phyloP scores from a whole-genome alignment of 441 rosid genomes.

The Biscutella auriculata region DNA sequence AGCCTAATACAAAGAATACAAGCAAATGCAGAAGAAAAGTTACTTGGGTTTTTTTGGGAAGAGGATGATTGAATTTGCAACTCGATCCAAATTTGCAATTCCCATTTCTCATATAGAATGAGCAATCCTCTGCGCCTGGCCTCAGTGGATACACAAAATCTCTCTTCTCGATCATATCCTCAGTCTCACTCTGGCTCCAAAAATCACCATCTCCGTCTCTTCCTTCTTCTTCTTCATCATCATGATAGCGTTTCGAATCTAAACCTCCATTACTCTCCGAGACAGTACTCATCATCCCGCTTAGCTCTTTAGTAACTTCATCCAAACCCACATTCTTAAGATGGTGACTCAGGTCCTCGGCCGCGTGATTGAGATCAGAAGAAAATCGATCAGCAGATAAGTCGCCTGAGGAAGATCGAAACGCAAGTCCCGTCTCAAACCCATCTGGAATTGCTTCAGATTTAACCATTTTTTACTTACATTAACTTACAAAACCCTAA shows the following conservation, averaged over 20 bases:
- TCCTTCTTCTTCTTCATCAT: constrained; percentile 7
- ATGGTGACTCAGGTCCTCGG: constrained; percentile 2
- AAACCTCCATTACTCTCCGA: constrained; percentile 16
- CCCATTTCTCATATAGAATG: constrained; percentile 63
- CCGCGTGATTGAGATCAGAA: constrained; percentile 16
- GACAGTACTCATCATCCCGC: constrained; percentile 18
- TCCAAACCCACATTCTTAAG: constrained; percentile 20
- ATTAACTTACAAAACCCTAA: constrained; percentile 28
- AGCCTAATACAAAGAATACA: not conserved
- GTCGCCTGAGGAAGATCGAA: constrained; percentile 1
- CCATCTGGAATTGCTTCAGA: constrained; percentile 11
- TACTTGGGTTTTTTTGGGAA: constrained; percentile 47
- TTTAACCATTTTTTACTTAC: constrained; percentile 17
- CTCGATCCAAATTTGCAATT: constrained; percentile 61
- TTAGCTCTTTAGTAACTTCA: not conserved
- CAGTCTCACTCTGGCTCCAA: constrained; percentile 18
- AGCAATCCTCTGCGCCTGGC: constrained; percentile 74
- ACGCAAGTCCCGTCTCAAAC: not conserved
- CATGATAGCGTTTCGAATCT: not conserved
- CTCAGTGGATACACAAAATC: constrained; percentile 46
- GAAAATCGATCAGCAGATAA: constrained; percentile 1
- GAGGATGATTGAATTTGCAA: constrained; percentile 88
- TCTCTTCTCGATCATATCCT: not conserved
- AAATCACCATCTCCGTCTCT: constrained; percentile 4
- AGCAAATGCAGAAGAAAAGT: not conserved